Conservation (phyloP, 2,329 filamentous ascomycete species). For the Aspergillus transmontanensis region DNA sequence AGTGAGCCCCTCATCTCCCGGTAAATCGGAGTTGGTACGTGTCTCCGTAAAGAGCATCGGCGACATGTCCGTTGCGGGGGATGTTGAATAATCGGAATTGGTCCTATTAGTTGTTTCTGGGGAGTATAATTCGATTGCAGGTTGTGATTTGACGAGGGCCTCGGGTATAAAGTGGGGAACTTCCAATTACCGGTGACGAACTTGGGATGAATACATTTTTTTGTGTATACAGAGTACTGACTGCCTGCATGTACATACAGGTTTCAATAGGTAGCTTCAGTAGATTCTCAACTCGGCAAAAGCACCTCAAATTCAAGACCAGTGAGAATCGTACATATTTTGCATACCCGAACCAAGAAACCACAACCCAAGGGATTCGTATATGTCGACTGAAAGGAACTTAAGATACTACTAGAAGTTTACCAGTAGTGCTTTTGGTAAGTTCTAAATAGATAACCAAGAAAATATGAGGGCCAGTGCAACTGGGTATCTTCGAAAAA, state of each 20-base stretch:
- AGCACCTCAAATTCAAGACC: not conserved
- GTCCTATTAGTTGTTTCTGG: conserved; percentile 4
- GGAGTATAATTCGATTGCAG: not conserved
- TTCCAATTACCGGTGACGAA: not conserved
- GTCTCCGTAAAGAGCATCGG: conserved; percentile 6
- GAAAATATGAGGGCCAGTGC: not conserved
- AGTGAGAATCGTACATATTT: not conserved
- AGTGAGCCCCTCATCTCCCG: conserved; percentile 21
- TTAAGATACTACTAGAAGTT: no score
- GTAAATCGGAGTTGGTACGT: conserved; percentile 17
- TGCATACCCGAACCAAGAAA: not conserved
- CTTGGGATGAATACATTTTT: not conserved
- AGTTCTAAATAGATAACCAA: not conserved
- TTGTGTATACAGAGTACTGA: not conserved
- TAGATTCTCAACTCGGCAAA: not conserved
- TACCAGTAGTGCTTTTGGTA: not conserved
- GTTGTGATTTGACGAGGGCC: conserved; percentile 5
- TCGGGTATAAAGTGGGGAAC: conserved; percentile 4
- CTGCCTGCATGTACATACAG: no score
- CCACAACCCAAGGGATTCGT: not conserved
- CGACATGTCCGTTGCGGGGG: conserved; percentile 13
- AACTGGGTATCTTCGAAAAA: conserved; percentile 11
- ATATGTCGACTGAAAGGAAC: not conserved
- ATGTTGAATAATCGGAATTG: conserved; percentile 2
- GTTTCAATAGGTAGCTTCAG: not conserved